phyloP scores from a whole-genome alignment of 306 rosid genomes.

The Acacia confusa region DNA sequence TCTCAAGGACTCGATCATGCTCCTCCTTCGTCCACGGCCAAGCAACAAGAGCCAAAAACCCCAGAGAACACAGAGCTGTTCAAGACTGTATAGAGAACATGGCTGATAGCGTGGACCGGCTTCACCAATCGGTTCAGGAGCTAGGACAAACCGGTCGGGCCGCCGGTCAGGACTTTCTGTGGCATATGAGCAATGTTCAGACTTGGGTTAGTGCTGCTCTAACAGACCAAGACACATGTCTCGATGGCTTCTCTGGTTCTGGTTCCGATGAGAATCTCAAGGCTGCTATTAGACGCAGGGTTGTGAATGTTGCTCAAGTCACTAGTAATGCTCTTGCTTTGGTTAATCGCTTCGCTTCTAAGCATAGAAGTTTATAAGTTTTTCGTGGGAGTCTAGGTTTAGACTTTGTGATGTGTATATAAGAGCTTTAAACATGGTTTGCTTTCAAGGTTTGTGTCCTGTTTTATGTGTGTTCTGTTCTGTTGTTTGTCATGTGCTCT shows the following conservation, averaged over 20 bases:
- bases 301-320: slow-evolving; percentile 52
- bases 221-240: slow-evolving; percentile 68
- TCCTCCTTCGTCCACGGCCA: slow-evolving; percentile 36
- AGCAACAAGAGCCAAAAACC: slow-evolving; percentile 28
- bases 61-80: slow-evolving; percentile 45
- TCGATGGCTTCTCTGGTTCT: slow-evolving; percentile 51
- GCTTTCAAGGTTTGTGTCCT: not conserved
- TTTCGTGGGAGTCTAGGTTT: not conserved
- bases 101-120: slow-evolving; percentile 55
- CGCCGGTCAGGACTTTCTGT: slow-evolving; percentile 43
- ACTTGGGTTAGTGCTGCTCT: slow-evolving; percentile 88
- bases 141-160: slow-evolving; percentile 41
- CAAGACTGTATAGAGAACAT: slow-evolving; percentile 69
- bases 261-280: slow-evolving; percentile 42
- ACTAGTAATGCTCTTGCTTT: slow-evolving; percentile 79
- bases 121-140: slow-evolving; percentile 52
- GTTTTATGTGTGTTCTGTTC: not conserved
- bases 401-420: not conserved
- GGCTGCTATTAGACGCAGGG: slow-evolving; percentile 38
- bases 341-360: slow-evolving; percentile 59
- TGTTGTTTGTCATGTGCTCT: not conserved
- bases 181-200: slow-evolving; percentile 73
- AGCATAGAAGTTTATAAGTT: slow-evolving; percentile 15
- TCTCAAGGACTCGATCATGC: slow-evolving; percentile 39
- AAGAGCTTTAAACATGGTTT: not conserved